Conservation (phyloP, 2,329 filamentous ascomycete genomes). For the Mariannaea sp. region DNA sequence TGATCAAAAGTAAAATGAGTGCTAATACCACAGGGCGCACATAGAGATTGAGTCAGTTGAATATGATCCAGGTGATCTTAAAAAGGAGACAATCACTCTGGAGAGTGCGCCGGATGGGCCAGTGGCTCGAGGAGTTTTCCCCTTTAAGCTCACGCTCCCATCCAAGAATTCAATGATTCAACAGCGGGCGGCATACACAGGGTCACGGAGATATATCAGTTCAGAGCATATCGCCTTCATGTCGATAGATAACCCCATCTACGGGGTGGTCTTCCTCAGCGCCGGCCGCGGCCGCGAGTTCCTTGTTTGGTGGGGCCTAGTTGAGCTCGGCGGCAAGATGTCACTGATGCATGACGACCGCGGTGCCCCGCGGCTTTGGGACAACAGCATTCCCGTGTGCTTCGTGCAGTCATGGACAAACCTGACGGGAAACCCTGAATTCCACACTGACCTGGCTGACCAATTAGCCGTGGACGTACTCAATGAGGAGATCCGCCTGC, state of each 20-base stretch:
- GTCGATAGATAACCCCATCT: constrained; percentile 35
- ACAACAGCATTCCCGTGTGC: constrained; percentile 37
- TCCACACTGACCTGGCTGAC: constrained; percentile 29
- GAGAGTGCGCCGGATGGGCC: constrained; percentile 33
- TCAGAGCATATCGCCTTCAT: constrained; percentile 29
- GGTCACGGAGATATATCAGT: constrained; percentile 34
- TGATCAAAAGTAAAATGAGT: background rate
- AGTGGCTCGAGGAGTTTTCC: constrained; percentile 33
- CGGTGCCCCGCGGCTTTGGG: constrained; percentile 33
- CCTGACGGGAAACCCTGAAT: constrained; percentile 29
- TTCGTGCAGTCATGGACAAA: constrained; percentile 36
- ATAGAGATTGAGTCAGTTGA: constrained; percentile 34
- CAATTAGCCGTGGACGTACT: constrained; percentile 35
- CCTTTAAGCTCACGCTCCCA: constrained; percentile 34
- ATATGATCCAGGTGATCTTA: constrained; percentile 34
- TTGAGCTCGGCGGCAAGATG: constrained; percentile 35
- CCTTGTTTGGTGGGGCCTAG: constrained; percentile 38
- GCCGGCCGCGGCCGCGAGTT: constrained; percentile 33
- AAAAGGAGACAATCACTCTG: constrained; percentile 34
- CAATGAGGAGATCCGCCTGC: constrained; percentile 33
- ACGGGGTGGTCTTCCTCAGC: constrained; percentile 34
- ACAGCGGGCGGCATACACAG: constrained; percentile 35
- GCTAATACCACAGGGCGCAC: constrained; percentile 1
- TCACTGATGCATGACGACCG: constrained; percentile 31
- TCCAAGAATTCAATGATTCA: constrained; percentile 29